Percentiles rank a stretch among this genome's conserved stretches.
phyloP scores from a whole-genome alignment of 441 rosid species.

The Euphorbia celastroides region DNA sequence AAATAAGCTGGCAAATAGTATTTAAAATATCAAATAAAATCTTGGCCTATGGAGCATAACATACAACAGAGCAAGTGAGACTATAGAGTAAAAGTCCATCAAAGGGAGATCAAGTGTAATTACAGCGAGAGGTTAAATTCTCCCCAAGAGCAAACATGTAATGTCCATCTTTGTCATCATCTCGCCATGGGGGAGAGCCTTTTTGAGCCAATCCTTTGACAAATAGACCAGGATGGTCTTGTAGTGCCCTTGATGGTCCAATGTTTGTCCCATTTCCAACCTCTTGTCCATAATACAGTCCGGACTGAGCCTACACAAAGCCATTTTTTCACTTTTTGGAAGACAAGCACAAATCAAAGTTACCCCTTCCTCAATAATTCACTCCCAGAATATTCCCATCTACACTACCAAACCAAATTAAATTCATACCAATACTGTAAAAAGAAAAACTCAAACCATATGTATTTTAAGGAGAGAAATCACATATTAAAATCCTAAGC shows the following conservation, averaged over 20 bases:
- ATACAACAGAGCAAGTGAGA: constrained; percentile 21
- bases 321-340: constrained; percentile 43
- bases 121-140: constrained; percentile 72
- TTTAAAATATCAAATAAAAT: not conserved
- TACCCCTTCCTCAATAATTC: constrained; percentile 21
- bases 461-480: not conserved
- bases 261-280: constrained; percentile 53
- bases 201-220: constrained; percentile 50
- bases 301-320: constrained; percentile 70
- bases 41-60: constrained; percentile 1
- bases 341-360: constrained; percentile 26
- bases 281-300: constrained; percentile 50
- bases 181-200: constrained; percentile 63
- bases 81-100: constrained; percentile 17
- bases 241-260: constrained; percentile 45
- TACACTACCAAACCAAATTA: constrained; percentile 7
- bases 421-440: constrained; percentile 3
- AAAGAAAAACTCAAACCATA: not conserved
- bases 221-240: constrained; percentile 37
- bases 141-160: constrained; percentile 64
- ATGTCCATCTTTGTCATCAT: constrained; percentile 72
- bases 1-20: not conserved
- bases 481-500: not conserved
- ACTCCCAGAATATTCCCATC: constrained; percentile 14
- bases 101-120: constrained; percentile 36